Percentiles rank a stretch among this genome's conserved stretches.
phyloP scores from a whole-genome alignment of 306 rosid genomes.

The Mucuna pruriens region DNA sequence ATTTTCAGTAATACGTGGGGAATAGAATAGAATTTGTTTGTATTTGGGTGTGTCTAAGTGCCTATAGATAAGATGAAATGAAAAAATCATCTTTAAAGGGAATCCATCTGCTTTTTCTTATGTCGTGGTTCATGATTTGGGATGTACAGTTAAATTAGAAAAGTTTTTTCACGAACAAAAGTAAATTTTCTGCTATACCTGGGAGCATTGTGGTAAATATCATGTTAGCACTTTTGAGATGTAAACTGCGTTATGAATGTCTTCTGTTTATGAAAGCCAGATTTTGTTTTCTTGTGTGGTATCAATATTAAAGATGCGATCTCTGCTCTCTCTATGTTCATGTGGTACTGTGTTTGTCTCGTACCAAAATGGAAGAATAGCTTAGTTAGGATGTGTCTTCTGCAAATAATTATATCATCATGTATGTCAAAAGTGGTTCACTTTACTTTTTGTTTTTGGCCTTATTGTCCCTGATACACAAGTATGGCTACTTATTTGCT shows the following conservation, averaged over 20 bases:
- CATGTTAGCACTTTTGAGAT: not conserved
- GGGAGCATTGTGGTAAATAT: not conserved
- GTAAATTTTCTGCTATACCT: not conserved
- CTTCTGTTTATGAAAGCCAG: not conserved
- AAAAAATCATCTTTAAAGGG: not conserved
- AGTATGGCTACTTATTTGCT: not conserved
- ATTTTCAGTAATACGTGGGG: not conserved
- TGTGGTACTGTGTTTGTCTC: not conserved
- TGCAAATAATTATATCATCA: constrained; percentile 5
- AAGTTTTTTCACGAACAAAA: constrained; percentile 1
- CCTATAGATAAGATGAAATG: not conserved
- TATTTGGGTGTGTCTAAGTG: not conserved
- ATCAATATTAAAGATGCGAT: not conserved
- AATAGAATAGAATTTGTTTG: not conserved
- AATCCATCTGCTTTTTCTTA: not conserved
- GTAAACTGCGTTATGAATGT: not conserved
- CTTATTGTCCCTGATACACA: not conserved
- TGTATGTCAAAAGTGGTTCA: not conserved
- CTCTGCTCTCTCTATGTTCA: not conserved
- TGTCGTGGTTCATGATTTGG: not conserved
- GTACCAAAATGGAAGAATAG: not conserved
- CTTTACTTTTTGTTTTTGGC: not conserved
- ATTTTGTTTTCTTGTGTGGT: constrained; percentile 17
- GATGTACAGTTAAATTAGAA: not conserved
- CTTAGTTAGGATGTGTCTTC: constrained; percentile 14